A percentile compares a stretch with the other conserved stretches of the same genome.
Conservation (phyloP, 345 rosid genomes). For the Nephelium lappaceum region DNA sequence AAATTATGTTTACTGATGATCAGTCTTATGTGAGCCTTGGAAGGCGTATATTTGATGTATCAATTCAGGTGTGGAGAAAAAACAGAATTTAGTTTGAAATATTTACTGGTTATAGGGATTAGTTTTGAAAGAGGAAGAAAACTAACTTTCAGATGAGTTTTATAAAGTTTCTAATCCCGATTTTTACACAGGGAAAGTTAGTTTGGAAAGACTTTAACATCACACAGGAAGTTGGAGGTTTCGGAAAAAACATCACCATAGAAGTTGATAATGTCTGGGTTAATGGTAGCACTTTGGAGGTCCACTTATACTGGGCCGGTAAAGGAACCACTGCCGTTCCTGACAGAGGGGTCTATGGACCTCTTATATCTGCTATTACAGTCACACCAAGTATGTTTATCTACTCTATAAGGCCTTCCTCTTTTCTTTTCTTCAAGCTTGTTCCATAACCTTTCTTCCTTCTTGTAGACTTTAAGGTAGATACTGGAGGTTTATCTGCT, state of each 20-base stretch:
- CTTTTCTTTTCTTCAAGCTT: no score
- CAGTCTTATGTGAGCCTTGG: slow-evolving; percentile 64
- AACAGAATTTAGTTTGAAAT: neutral
- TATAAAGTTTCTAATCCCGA: slow-evolving; percentile 5
- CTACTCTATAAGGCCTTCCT: slow-evolving; percentile 22
- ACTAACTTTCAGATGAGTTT: neutral
- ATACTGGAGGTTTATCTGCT: no score
- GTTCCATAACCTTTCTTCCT: no score
- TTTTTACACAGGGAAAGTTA: slow-evolving; percentile 51
- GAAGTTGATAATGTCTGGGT: slow-evolving; percentile 40
- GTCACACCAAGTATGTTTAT: slow-evolving; percentile 31
- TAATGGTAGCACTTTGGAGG: slow-evolving; percentile 55
- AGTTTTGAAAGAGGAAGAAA: no score
- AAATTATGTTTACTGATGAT: slow-evolving; percentile 67
- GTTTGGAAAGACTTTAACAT: slow-evolving; percentile 65
- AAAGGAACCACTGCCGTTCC: slow-evolving; percentile 81
- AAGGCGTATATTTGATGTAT: slow-evolving; percentile 68
- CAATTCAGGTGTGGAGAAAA: slow-evolving; percentile 59
- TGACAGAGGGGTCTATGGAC: slow-evolving; percentile 69
- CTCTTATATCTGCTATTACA: slow-evolving; percentile 79
- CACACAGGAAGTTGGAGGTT: slow-evolving; percentile 71
- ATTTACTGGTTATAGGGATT: no score
- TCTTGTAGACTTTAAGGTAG: no score
- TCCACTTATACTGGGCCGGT: slow-evolving; percentile 54
- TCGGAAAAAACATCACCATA: slow-evolving; percentile 37